phyloP scores from a whole-genome alignment of 2,329 filamentous ascomycete species.

The Cladobotryum mycophilum region DNA sequence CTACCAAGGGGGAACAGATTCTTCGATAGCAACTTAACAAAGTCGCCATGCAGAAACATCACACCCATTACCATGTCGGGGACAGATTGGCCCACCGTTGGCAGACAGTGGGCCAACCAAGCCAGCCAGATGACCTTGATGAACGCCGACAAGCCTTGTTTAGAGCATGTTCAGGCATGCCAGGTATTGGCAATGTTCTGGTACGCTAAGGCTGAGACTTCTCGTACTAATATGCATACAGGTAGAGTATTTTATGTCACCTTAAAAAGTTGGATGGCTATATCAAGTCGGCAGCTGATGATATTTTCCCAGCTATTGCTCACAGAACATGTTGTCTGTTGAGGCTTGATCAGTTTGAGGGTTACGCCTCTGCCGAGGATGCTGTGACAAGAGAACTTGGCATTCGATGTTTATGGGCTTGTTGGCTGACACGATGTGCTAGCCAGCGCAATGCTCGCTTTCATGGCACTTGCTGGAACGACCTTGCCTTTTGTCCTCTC shows the following conservation, averaged over 20 bases:
- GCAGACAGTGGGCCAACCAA: neutral
- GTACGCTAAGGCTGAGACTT: neutral
- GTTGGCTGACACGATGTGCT: neutral
- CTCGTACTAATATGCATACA: neutral
- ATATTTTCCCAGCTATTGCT: neutral
- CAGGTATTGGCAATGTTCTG: neutral
- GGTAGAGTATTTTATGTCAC: neutral
- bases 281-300: neutral
- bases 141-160: neutral
- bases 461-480: neutral
- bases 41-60: neutral
- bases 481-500: neutral
- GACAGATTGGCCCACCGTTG: neutral
- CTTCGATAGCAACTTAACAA: neutral
- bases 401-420: neutral
- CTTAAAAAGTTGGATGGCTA: neutral
- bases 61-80: neutral
- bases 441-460: neutral
- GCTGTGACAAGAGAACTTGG: neutral
- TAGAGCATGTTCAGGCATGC: neutral
- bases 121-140: neutral
- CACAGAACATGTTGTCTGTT: neutral
- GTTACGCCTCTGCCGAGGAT: neutral
- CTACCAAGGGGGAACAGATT: neutral
- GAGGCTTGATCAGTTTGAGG: neutral